Percentiles rank a stretch among this genome's conserved stretches.
Conservation (phyloP, 345 rosid genomes). For the Cardamine resedifolia region DNA sequence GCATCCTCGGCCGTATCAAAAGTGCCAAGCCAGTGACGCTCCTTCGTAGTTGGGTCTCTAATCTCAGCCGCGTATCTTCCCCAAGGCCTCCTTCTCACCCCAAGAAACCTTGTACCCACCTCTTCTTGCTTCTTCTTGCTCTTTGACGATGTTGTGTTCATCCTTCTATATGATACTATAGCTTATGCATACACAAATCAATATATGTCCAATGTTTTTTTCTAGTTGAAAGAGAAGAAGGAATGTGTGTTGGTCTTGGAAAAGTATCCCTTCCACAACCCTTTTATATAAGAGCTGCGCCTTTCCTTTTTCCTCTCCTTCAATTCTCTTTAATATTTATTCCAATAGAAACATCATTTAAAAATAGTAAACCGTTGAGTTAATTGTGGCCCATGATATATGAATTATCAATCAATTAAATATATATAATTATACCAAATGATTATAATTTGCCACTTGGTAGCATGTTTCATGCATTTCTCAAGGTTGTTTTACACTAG, state of each 20-base stretch:
- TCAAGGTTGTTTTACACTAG: constrained; percentile 28
- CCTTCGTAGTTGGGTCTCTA: constrained; percentile 78
- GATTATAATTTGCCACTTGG: constrained; percentile 26
- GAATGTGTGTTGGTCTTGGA: constrained; percentile 38
- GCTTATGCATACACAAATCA: background rate
- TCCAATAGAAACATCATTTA: background rate
- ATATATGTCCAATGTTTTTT: constrained; percentile 1
- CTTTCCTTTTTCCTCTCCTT: constrained; percentile 18
- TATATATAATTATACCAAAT: constrained; percentile 20
- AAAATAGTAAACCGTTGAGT: constrained; percentile 28
- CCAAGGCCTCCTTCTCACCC: constrained; percentile 86
- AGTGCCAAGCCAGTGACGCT: constrained; percentile 88
- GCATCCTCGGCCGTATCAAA: constrained; percentile 88
- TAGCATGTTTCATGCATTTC: constrained; percentile 37
- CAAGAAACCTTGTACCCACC: constrained; percentile 53
- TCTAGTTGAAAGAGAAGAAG: constrained; percentile 10
- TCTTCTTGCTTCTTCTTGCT: constrained; percentile 51
- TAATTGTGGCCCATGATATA: constrained; percentile 36
- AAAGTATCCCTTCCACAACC: constrained; percentile 24
- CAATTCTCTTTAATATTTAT: constrained; percentile 4
- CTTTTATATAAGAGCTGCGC: constrained; percentile 31
- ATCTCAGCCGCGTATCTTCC: constrained; percentile 87
- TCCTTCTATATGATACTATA: constrained; percentile 21
- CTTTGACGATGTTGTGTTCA: constrained; percentile 56
- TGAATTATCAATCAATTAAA: constrained; percentile 32